Evolutionary conservation across 2,329 filamentous ascomycete species (phyloP).

Genomic region (Bisporella sp.): DNA sequence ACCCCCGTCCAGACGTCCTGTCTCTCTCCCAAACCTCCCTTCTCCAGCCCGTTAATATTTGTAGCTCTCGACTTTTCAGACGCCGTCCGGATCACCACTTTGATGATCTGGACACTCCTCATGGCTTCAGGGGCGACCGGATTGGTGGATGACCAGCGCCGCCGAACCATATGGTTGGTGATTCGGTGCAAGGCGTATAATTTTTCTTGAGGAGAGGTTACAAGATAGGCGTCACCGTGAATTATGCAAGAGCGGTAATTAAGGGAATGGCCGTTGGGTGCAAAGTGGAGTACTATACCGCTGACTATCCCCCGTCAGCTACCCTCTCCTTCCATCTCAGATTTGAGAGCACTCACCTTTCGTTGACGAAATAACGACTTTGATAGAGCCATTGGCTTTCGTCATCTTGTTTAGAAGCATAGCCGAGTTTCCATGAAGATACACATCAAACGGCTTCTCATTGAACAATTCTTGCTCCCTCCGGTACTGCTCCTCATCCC

Average conservation of each 20-base stretch:
- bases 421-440: conserved; percentile 7
- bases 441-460: conserved; percentile 3
- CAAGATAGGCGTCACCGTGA: conserved; percentile 62
- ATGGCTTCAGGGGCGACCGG: background rate
- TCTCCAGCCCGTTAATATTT: conserved; percentile 3
- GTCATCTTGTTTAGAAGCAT: conserved; percentile 4
- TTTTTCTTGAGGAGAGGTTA: conserved; percentile 57
- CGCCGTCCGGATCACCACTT: conserved; percentile 5
- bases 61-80: conserved; percentile 5
- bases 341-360: conserved; percentile 41
- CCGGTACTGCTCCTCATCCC: background rate
- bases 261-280: conserved; percentile 74
- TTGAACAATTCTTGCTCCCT: background rate
- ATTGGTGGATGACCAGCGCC: conserved; percentile 1
- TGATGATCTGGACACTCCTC: conserved; percentile 3
- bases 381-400: background rate
- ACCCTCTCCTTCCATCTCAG: too few species aligned
- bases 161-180: conserved; percentile 4
- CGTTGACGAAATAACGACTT: background rate
- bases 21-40: background rate
- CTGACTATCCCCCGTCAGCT: too few species aligned
- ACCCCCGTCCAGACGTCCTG: conserved; percentile 25
- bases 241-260: conserved; percentile 71
- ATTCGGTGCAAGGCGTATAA: conserved; percentile 2
- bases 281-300: conserved; percentile 69